These are phyloP conservation scores for Afroboletus lepidellus DNA, from an alignment of 1,284 basidiomycete genomes.

Conservation along the genomic window DNA sequence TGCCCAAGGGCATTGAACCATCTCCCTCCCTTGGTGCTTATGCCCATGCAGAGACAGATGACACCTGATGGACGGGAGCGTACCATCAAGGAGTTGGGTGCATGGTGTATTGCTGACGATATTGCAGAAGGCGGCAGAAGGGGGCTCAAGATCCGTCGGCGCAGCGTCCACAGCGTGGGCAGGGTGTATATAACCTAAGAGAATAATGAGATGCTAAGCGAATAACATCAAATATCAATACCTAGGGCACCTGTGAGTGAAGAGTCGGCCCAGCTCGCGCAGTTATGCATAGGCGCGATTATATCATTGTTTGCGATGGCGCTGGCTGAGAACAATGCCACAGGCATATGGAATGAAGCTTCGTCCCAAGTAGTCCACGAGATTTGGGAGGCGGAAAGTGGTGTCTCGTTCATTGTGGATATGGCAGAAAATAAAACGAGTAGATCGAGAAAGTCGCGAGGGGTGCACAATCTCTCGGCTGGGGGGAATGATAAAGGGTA, in stretches of 20 bases:
- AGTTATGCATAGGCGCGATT: neutral
- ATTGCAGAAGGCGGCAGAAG: neutral
- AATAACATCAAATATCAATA: neutral
- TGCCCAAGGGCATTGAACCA: conserved; percentile 13
- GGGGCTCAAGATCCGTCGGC: neutral
- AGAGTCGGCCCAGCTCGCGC: conserved; percentile 4
- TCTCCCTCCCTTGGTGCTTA: conserved; percentile 3
- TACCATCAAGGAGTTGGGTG: conserved; percentile 3
- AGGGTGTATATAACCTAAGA: neutral
- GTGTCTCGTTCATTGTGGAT: conserved; percentile 2
- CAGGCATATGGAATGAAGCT: neutral
- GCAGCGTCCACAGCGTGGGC: neutral
- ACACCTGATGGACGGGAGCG: conserved; percentile 5
- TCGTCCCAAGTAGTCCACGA: conserved; percentile 1
- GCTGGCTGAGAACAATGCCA: neutral
- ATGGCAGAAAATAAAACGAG: neutral
- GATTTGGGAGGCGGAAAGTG: neutral
- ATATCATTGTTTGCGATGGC: neutral
- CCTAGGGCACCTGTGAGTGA: neutral
- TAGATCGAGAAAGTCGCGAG: neutral
- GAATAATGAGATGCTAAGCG: neutral
- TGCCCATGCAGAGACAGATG: conserved; percentile 12
- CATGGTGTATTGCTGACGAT: conserved; percentile 1
- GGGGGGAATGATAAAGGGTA: neutral
- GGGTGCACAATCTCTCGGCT: neutral